These are phyloP conservation scores for Cutaneotrichosporon sp. DNA, from an alignment of 1,284 basidiomycete genomes.

Conservation along the genomic window DNA sequence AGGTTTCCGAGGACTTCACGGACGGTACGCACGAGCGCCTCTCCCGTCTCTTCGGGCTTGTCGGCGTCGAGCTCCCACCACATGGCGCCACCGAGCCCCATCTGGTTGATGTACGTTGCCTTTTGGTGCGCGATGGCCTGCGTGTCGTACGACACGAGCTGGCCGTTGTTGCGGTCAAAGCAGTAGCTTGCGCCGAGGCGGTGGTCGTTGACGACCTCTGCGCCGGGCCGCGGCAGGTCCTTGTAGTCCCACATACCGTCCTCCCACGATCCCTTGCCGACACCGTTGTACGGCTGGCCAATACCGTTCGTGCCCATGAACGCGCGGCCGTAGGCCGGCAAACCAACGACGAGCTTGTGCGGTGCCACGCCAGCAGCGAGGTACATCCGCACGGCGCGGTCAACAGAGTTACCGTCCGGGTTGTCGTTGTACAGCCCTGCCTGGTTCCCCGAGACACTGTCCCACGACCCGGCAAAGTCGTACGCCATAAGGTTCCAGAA, in stretches of 20 bases:
- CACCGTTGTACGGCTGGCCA: conserved; percentile 61
- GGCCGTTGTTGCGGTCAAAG: conserved; percentile 56
- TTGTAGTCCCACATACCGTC: conserved; percentile 60
- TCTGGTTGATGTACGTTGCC: conserved; percentile 63
- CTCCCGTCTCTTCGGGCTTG: conserved; percentile 24
- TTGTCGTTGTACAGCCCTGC: conserved; percentile 62
- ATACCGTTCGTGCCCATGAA: conserved; percentile 75
- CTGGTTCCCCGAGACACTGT: conserved; percentile 64
- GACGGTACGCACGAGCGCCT: conserved; percentile 32
- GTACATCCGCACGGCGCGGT: conserved; percentile 66
- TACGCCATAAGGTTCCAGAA: conserved; percentile 84
- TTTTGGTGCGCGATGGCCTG: conserved; percentile 67
- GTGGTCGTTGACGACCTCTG: conserved; percentile 63
- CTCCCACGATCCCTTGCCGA: conserved; percentile 57
- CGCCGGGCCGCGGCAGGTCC: conserved; percentile 61
- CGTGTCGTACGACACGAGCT: conserved; percentile 72
- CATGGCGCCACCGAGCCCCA: conserved; percentile 68
- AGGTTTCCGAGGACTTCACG: conserved; percentile 32
- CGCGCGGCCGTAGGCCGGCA: conserved; percentile 77
- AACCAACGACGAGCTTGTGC: conserved; percentile 72
- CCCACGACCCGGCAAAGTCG: conserved; percentile 47
- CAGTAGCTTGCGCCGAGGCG: conserved; percentile 71
- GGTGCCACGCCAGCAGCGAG: conserved; percentile 61
- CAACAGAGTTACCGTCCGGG: conserved; percentile 57
- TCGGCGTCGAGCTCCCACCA: conserved; percentile 60